These are phyloP conservation scores for Xanthoceras sorbifolium DNA, from an alignment of 345 rosid genomes.

Conservation along the genomic window DNA sequence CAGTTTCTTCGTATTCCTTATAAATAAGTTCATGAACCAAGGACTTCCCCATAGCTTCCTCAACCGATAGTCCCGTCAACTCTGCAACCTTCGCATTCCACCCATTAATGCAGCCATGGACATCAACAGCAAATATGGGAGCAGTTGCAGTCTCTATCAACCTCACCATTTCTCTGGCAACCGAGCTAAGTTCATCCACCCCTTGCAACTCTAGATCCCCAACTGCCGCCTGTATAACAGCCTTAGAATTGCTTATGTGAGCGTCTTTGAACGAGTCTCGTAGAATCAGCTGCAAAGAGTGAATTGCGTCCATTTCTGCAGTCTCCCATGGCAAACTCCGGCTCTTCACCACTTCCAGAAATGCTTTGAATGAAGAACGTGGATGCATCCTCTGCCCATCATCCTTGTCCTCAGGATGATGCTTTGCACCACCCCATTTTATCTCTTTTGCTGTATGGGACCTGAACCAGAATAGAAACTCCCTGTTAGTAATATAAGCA, in stretches of 20 bases:
- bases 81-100: constrained; percentile 97
- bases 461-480: constrained; percentile 96
- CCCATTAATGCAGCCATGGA: constrained; percentile 78
- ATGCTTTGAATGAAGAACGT: constrained; percentile 94
- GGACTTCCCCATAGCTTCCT: constrained; percentile 96
- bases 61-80: constrained; percentile 84
- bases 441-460: constrained; percentile 96
- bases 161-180: constrained; percentile 99
- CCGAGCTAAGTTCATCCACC: constrained; percentile 87
- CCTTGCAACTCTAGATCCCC: constrained; percentile 73
- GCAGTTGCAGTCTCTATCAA: constrained; percentile 96
- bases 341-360: constrained; percentile 96
- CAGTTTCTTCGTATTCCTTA: constrained; percentile 73
- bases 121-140: constrained; percentile 96
- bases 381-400: constrained; percentile 98
- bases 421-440: constrained; percentile 99
- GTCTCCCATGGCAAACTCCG: constrained; percentile 94
- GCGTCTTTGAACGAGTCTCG: constrained; percentile 85
- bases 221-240: constrained; percentile 46
- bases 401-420: constrained; percentile 95
- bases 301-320: constrained; percentile 99
- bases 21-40: constrained; percentile 77
- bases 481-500: constrained; percentile 79
- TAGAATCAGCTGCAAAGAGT: constrained; percentile 93
- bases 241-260: constrained; percentile 76